Conservation (phyloP, 495 filamentous ascomycete genomes). For the Lophium mytilinum region DNA sequence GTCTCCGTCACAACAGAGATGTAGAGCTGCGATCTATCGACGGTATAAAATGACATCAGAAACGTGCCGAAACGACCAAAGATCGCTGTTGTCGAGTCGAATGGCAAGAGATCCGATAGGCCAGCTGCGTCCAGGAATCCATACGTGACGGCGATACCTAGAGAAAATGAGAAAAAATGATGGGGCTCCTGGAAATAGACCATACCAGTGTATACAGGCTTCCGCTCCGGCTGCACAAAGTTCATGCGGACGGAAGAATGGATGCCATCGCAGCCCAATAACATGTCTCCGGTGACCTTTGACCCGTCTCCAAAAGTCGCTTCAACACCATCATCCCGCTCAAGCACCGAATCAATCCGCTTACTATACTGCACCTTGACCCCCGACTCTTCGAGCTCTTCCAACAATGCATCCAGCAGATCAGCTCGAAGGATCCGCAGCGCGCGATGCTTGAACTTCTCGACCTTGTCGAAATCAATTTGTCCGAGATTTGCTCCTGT, state of each 20-base stretch:
- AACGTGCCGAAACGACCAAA: constrained; percentile 8
- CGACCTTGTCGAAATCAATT: constrained; percentile 11
- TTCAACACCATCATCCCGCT: constrained; percentile 1
- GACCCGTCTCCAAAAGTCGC: constrained; percentile 12
- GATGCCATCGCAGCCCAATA: constrained; percentile 21
- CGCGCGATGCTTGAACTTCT: constrained; percentile 15
- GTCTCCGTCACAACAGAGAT: constrained; percentile 10
- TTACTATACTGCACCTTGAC: constrained; percentile 14
- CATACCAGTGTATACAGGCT: constrained; percentile 13
- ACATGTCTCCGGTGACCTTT: constrained; percentile 6
- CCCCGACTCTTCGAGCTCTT: constrained; percentile 7
- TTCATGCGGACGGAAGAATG: constrained; percentile 18
- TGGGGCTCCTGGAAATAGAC: too few species aligned
- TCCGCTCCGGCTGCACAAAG: constrained; percentile 16
- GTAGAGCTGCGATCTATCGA: constrained; percentile 7
- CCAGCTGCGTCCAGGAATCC: constrained; percentile 6
- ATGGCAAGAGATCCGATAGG: not conserved
- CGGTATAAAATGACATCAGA: constrained; percentile 2
- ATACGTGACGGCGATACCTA: constrained; percentile 14
- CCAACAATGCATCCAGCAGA: constrained; percentile 8
- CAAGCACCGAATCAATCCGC: not conserved
- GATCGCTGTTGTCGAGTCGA: constrained; percentile 7
- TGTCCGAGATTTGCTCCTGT: constrained; percentile 10
- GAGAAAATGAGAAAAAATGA: too few species aligned
- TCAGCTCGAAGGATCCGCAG: constrained; percentile 11